These are phyloP conservation scores for Aspergillus ochraceus DNA, from an alignment of 2,329 filamentous ascomycete species.

Conservation along the genomic window DNA sequence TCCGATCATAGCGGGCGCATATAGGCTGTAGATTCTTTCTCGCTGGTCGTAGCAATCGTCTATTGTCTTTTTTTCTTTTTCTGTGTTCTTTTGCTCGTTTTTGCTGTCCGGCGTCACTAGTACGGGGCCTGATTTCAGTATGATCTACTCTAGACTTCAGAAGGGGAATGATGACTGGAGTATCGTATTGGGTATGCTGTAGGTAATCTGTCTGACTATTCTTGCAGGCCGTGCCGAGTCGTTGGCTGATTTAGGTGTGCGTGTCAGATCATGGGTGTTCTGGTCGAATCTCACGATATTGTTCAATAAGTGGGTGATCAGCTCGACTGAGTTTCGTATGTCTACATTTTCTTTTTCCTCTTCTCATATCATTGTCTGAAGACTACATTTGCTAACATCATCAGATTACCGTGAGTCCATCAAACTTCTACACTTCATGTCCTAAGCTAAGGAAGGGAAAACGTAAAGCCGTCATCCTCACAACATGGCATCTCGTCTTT, in stretches of 20 bases:
- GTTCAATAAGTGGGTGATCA: constrained; percentile 97
- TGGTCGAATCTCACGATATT: constrained; percentile 58
- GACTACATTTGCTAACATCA: neutral
- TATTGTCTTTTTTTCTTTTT: neutral
- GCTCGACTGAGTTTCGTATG: constrained; percentile 77
- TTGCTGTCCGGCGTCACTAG: neutral
- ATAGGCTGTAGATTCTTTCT: neutral
- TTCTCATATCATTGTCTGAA: constrained; percentile 20
- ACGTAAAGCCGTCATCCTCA: constrained; percentile 61
- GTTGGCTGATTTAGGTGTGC: neutral
- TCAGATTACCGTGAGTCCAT: constrained; percentile 17
- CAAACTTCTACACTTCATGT: neutral
- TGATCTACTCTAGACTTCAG: neutral
- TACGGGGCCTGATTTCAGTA: neutral
- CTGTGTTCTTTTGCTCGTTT: neutral
- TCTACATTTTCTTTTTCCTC: neutral
- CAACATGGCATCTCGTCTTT: constrained; percentile 89
- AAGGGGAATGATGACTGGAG: constrained; percentile 9
- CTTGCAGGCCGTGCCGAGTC: neutral
- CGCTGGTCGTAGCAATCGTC: neutral
- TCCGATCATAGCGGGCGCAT: neutral
- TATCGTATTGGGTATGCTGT: constrained; percentile 13
- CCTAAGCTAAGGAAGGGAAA: neutral
- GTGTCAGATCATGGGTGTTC: constrained; percentile 19
- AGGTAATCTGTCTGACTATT: neutral